Conservation (phyloP, 2,329 filamentous ascomycete genomes). For the Penicillium sp. region DNA sequence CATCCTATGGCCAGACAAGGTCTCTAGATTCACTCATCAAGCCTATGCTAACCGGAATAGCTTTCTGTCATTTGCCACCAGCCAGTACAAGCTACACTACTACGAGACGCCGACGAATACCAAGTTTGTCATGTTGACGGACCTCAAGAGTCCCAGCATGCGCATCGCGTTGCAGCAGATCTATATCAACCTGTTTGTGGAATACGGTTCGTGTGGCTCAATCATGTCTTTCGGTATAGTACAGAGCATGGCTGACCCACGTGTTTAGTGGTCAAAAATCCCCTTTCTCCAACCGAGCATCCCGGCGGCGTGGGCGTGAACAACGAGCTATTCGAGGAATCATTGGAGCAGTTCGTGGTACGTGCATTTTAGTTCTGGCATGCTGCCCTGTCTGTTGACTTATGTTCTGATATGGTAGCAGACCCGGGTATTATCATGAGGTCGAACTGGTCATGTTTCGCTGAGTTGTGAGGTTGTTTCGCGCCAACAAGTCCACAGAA, state of each 20-base stretch:
- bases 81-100: slow-evolving; percentile 96
- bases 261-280: slow-evolving; percentile 58
- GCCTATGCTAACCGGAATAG: slow-evolving; percentile 40
- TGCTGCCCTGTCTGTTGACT: slow-evolving; percentile 10
- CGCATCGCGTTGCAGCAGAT: slow-evolving; percentile 94
- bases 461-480: background rate
- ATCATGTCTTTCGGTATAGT: background rate
- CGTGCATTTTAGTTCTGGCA: slow-evolving; percentile 18
- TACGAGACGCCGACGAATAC: slow-evolving; percentile 96
- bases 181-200: slow-evolving; percentile 96
- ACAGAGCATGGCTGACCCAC: slow-evolving; percentile 6
- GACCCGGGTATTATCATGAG: slow-evolving; percentile 35
- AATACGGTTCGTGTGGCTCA: slow-evolving; percentile 63
- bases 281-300: slow-evolving; percentile 59
- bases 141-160: slow-evolving; percentile 84
- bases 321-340: slow-evolving; percentile 63
- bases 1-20: background rate
- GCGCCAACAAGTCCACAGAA: background rate
- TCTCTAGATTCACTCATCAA: background rate
- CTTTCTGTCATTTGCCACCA: slow-evolving; percentile 90
- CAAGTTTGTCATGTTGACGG: slow-evolving; percentile 95
- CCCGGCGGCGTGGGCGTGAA: slow-evolving; percentile 59
- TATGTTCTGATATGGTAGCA: slow-evolving; percentile 25
- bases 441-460: background rate
- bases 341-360: slow-evolving; percentile 52